phyloP scores from a whole-genome alignment of 2,329 filamentous ascomycete species.

The Dendrostoma leiphaemia region DNA sequence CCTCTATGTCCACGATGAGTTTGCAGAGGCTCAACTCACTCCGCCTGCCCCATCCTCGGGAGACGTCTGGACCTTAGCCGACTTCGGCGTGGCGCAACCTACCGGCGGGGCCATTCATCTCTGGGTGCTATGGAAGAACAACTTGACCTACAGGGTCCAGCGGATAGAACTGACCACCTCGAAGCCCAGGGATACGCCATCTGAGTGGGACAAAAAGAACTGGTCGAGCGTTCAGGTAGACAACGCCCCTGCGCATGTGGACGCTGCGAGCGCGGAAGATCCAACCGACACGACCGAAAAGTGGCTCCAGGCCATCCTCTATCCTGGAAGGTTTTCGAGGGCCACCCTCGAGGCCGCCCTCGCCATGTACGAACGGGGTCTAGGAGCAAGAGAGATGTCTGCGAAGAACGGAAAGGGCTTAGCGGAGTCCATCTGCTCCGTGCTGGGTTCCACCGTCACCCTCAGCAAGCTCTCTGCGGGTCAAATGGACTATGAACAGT shows the following conservation, averaged over 20 bases:
- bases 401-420: conserved; percentile 55
- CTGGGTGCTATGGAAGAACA: conserved; percentile 85
- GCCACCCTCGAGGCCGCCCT: conserved; percentile 82
- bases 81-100: conserved; percentile 64
- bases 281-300: conserved; percentile 72
- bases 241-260: conserved; percentile 50
- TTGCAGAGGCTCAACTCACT: conserved; percentile 57
- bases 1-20: conserved; percentile 69
- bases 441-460: conserved; percentile 67
- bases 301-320: conserved; percentile 82
- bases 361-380: conserved; percentile 72
- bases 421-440: conserved; percentile 72
- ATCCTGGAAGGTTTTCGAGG: conserved; percentile 76
- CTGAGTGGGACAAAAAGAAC: conserved; percentile 55
- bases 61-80: conserved; percentile 76
- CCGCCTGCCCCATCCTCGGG: conserved; percentile 69
- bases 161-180: conserved; percentile 49
- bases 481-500: conserved; percentile 72
- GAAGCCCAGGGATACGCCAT: conserved; percentile 51
- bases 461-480: conserved; percentile 61
- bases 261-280: conserved; percentile 60
- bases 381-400: conserved; percentile 39
- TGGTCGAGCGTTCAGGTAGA: conserved; percentile 73
- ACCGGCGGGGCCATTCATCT: conserved; percentile 56
- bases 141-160: conserved; percentile 73